These are phyloP conservation scores for Talaromyces albobiverticillius DNA, from an alignment of 2,329 filamentous ascomycete species.

Conservation along the genomic window DNA sequence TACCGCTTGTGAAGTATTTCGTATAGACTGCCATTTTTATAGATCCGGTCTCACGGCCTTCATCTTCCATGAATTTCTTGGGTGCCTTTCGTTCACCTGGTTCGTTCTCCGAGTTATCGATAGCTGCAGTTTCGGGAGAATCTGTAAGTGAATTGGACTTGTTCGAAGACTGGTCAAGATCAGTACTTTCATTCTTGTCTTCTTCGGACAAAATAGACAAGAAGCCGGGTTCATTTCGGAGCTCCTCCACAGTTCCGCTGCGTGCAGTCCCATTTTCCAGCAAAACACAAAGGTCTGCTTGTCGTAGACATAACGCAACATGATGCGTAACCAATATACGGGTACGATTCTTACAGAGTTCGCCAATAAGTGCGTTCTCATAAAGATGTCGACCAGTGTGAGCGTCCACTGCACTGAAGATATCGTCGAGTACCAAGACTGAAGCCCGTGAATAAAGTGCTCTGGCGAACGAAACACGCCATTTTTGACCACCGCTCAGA, in stretches of 20 bases:
- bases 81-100: constrained; percentile 7
- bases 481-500: constrained; percentile 77
- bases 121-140: background rate
- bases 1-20: constrained; percentile 66
- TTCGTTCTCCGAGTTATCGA: background rate
- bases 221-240: constrained; percentile 37
- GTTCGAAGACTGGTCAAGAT: background rate
- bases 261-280: constrained; percentile 66
- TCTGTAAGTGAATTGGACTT: background rate
- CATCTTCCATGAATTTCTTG: constrained; percentile 71
- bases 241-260: constrained; percentile 62
- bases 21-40: constrained; percentile 67
- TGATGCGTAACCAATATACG: constrained; percentile 80
- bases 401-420: constrained; percentile 77
- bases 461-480: constrained; percentile 75
- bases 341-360: constrained; percentile 66
- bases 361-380: constrained; percentile 70
- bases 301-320: constrained; percentile 66
- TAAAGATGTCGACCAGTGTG: constrained; percentile 78
- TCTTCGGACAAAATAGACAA: constrained; percentile 40
- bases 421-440: constrained; percentile 75
- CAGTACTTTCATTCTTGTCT: constrained; percentile 44
- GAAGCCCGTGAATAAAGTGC: constrained; percentile 76
- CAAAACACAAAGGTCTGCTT: constrained; percentile 71
- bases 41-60: constrained; percentile 65